phyloP scores from a whole-genome alignment of 345 rosid genomes.

The Lumnitzera littorea region DNA sequence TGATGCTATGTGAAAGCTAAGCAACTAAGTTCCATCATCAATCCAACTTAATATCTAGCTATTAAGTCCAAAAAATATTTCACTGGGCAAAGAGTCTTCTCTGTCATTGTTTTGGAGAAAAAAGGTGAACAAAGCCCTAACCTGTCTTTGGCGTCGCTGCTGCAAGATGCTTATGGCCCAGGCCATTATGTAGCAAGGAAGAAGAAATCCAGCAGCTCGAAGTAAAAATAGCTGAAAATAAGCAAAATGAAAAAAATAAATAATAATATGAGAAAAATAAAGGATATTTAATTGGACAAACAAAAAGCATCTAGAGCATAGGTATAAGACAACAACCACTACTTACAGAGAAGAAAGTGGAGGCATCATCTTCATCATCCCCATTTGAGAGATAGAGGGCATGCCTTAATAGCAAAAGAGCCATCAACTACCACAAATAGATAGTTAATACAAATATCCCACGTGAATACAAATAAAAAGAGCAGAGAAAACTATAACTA shows the following conservation, averaged over 20 bases:
- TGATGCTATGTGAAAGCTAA: too few species aligned
- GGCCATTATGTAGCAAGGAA: slow-evolving; percentile 98
- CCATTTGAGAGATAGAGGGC: slow-evolving; percentile 64
- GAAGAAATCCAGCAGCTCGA: slow-evolving; percentile 89
- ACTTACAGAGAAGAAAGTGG: slow-evolving; percentile 84
- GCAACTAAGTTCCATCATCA: too few species aligned
- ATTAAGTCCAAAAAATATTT: too few species aligned
- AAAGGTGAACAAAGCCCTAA: slow-evolving; percentile 12
- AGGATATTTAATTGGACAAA: not conserved
- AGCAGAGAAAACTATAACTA: not conserved
- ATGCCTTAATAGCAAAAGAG: slow-evolving; percentile 86
- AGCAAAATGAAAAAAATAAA: slow-evolving; percentile 7
- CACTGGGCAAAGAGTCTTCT: too few species aligned
- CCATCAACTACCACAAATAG: slow-evolving; percentile 65
- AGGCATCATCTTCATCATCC: slow-evolving; percentile 74
- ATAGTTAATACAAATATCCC: not conserved
- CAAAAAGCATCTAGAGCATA: not conserved
- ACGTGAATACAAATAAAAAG: not conserved
- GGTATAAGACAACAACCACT: not conserved
- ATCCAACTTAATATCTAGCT: too few species aligned
- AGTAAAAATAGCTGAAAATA: slow-evolving; percentile 74
- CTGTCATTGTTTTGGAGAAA: not conserved
- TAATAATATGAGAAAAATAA: slow-evolving; percentile 1
- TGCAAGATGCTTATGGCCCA: slow-evolving; percentile 96
- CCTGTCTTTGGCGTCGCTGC: slow-evolving; percentile 94